Conservation (phyloP, 495 filamentous ascomycete genomes). For the Letharia columbiana region DNA sequence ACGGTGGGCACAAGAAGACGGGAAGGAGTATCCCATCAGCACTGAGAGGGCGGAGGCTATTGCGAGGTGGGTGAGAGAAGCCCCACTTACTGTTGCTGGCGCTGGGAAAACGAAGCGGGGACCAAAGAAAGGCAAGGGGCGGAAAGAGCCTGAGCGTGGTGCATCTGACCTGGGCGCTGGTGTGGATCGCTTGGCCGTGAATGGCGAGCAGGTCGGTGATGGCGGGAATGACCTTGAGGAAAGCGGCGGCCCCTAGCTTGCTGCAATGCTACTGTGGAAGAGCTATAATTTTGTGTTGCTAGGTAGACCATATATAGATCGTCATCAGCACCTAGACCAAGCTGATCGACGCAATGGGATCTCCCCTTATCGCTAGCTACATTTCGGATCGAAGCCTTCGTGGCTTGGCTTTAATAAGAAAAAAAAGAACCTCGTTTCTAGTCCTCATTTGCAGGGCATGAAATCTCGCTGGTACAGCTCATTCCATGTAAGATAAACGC, state of each 20-base stretch:
- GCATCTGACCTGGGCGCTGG: not conserved
- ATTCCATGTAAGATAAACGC: not conserved
- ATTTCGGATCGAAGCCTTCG: not conserved
- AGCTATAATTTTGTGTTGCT: not conserved
- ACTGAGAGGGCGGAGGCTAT: conserved; percentile 61
- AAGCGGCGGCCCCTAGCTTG: not conserved
- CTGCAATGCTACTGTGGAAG: not conserved
- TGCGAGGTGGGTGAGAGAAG: conserved; percentile 60
- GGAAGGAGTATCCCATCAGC: conserved; percentile 57
- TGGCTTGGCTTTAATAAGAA: not conserved
- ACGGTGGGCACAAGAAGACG: conserved; percentile 56
- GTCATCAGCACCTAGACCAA: not conserved
- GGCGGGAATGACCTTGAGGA: not conserved
- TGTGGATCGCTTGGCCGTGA: conserved; percentile 1
- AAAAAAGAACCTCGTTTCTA: not conserved
- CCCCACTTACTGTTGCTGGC: conserved; percentile 31
- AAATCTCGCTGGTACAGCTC: not conserved
- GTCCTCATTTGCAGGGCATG: not conserved
- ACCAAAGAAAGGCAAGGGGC: conserved; percentile 12
- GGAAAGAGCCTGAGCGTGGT: not conserved
- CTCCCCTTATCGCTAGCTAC: not conserved
- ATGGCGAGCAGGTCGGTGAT: not conserved
- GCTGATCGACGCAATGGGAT: not conserved
- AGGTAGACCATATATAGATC: not conserved
- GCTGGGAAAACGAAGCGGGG: conserved; percentile 16